Base-by-base conservation (phyloP, 2,329 filamentous ascomycete genomes). In the Neospermospora avenae region DNA sequence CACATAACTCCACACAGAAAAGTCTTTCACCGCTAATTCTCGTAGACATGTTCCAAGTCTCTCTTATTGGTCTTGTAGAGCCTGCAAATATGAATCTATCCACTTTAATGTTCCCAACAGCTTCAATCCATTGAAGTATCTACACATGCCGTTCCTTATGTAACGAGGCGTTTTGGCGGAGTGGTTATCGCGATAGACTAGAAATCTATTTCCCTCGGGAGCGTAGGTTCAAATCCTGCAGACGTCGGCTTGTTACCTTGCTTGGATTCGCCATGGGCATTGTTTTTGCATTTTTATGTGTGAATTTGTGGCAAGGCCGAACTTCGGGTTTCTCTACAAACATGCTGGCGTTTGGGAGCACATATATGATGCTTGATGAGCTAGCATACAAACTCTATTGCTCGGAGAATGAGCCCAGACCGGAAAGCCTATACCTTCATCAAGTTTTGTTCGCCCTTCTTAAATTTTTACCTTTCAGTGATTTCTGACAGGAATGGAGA, bases 131-230 rank as follows among this genome's bases (percentile, higher is more conserved):
- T 1, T 11, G 6, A 41, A 24, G 0, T 25, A 14, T 28, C 16
- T 14, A 54, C n/a, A 41, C 28, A 42, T 16, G 22, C 8, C 6
- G 1, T 13, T 10, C 2, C 35, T 22, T 28, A 25, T 35, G 41
- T 8, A 54, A 4, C 6, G 25, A 28, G 53, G 53, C 55, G 44
- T 25, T 22, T 48, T 57, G 55, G 42, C 55, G 44, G 55, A 57
- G 55, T 57, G 55, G 55, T 57, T 57, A 57, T 49, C 44, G 55
- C 42, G 55, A 35, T 48, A 39, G 55, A 57, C 55, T 57, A 55
- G 53, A 55, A 55, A 55, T 55, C 53, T 46, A 46, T 44, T 55
- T 55, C 53, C n/a, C 46, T 55, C 53, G 53, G 53, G 53, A 55
- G 39, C 53, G 53, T 55, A 55, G 53, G 53, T 55, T 55, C 53